These are phyloP conservation scores for Coemansia sp. DNA, from an alignment of 192 early-diverging fungal genomes.

Conservation along the genomic window DNA sequence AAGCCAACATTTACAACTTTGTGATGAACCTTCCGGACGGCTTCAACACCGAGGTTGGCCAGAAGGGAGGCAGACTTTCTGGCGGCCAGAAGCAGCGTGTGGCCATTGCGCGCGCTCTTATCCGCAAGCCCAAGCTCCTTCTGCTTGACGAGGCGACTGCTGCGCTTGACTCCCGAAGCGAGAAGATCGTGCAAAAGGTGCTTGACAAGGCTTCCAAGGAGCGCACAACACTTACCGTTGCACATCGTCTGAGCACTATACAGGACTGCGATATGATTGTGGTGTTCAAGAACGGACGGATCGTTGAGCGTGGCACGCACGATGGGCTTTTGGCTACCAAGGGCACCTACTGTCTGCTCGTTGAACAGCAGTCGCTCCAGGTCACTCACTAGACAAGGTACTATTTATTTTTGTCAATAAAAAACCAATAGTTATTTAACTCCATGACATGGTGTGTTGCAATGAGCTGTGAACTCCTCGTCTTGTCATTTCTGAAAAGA, in stretches of 20 bases:
- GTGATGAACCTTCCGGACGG: slow-evolving; percentile 52
- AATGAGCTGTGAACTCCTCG: slow-evolving; percentile 36
- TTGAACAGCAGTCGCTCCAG: slow-evolving; percentile 61
- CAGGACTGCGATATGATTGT: slow-evolving; percentile 15
- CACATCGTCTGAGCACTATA: slow-evolving; percentile 57
- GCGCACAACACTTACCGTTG: slow-evolving; percentile 69
- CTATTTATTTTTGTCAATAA: no score
- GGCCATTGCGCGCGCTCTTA: slow-evolving; percentile 65
- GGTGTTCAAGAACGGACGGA: slow-evolving; percentile 15
- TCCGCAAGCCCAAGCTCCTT: slow-evolving; percentile 68
- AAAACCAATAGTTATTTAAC: background rate
- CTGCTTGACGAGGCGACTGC: slow-evolving; percentile 80
- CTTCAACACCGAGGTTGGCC: slow-evolving; percentile 66
- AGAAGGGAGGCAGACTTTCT: slow-evolving; percentile 55
- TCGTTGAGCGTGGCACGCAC: slow-evolving; percentile 69
- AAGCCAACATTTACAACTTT: slow-evolving; percentile 63
- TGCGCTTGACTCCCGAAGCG: slow-evolving; percentile 74
- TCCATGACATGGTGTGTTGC: slow-evolving; percentile 44
- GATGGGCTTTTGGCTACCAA: slow-evolving; percentile 58
- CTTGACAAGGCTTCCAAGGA: slow-evolving; percentile 68
- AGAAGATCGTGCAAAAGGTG: slow-evolving; percentile 75
- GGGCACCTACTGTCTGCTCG: slow-evolving; percentile 62
- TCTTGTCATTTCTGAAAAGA: slow-evolving; percentile 58
- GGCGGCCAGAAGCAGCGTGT: slow-evolving; percentile 57
- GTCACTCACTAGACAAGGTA: slow-evolving; percentile 20